Percentiles rank a stretch among this genome's conserved stretches.
Evolutionary conservation across 768 basidiomycete species (phyloP).

Genomic region (Agaricus blazei): DNA sequence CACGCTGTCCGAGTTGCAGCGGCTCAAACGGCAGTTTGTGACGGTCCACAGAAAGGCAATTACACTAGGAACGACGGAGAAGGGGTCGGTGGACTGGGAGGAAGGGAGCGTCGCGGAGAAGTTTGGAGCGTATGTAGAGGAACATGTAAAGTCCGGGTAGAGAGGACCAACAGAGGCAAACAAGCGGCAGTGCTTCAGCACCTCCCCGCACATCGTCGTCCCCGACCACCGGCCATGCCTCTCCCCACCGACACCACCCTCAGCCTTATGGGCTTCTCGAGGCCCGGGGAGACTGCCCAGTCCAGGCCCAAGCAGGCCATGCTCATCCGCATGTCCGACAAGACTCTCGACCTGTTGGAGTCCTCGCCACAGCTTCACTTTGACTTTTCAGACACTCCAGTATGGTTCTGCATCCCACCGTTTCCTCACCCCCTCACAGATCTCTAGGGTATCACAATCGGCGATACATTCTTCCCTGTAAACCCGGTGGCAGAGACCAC

Average conservation of each 20-base stretch:
- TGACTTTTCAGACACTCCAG: slow-evolving; percentile 57
- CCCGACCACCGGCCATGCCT: slow-evolving; percentile 45
- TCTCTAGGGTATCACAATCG: slow-evolving; percentile 60
- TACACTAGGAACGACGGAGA: slow-evolving; percentile 75
- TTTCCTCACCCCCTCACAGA: slow-evolving; percentile 4
- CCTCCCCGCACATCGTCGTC: slow-evolving; percentile 1
- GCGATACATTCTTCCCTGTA: slow-evolving; percentile 60
- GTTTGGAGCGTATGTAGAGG: slow-evolving; percentile 69
- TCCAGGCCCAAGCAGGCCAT: slow-evolving; percentile 68
- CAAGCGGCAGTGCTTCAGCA: not conserved
- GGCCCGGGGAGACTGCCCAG: slow-evolving; percentile 49
- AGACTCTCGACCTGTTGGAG: slow-evolving; percentile 66
- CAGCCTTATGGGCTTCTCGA: slow-evolving; percentile 53
- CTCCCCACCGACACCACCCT: slow-evolving; percentile 52
- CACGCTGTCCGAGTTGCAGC: slow-evolving; percentile 83
- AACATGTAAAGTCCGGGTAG: slow-evolving; percentile 46
- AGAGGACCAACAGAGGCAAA: slow-evolving; percentile 8
- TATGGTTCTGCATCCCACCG: slow-evolving; percentile 25
- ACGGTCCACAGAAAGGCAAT: slow-evolving; percentile 86
- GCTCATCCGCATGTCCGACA: slow-evolving; percentile 70
- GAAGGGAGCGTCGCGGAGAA: slow-evolving; percentile 66
- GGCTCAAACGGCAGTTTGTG: slow-evolving; percentile 89
- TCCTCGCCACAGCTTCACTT: slow-evolving; percentile 48
- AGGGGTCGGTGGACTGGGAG: slow-evolving; percentile 71
- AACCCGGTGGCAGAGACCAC: slow-evolving; percentile 44